phyloP scores from a whole-genome alignment of 306 rosid species.

The Trifolium fragiferum region DNA sequence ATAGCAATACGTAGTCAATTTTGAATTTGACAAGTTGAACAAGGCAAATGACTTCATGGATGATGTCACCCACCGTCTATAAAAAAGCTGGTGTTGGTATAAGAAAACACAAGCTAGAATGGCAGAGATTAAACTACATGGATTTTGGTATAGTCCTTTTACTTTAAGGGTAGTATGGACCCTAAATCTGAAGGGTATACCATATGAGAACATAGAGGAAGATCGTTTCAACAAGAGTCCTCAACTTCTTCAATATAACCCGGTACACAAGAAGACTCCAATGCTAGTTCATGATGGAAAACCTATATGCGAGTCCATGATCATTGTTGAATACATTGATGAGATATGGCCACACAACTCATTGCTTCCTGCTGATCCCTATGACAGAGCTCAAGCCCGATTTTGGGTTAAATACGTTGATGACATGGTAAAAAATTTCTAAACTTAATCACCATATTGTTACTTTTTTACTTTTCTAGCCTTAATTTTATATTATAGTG shows the following conservation, averaged over 20 bases:
- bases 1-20: neutral
- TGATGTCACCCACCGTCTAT: neutral
- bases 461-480: neutral
- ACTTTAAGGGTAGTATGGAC: slow-evolving; percentile 51
- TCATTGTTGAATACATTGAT: slow-evolving; percentile 57
- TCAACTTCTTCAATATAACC: slow-evolving; percentile 50
- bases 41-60: neutral
- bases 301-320: slow-evolving; percentile 54
- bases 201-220: slow-evolving; percentile 57
- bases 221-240: slow-evolving; percentile 51
- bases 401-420: slow-evolving; percentile 56
- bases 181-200: slow-evolving; percentile 53
- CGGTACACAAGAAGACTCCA: slow-evolving; percentile 52
- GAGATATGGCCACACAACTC: slow-evolving; percentile 56
- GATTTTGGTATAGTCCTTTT: slow-evolving; percentile 55
- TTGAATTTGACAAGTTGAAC: neutral
- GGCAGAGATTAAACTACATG: slow-evolving; percentile 51
- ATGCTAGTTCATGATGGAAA: slow-evolving; percentile 56
- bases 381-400: slow-evolving; percentile 49
- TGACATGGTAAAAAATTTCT: slow-evolving; percentile 40
- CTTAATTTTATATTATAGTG: neutral
- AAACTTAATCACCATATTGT: slow-evolving; percentile 26
- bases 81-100: neutral
- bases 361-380: slow-evolving; percentile 48
- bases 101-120: neutral